phyloP scores from a whole-genome alignment of 2,329 filamentous ascomycete genomes.

The Aspergillus neoniger region DNA sequence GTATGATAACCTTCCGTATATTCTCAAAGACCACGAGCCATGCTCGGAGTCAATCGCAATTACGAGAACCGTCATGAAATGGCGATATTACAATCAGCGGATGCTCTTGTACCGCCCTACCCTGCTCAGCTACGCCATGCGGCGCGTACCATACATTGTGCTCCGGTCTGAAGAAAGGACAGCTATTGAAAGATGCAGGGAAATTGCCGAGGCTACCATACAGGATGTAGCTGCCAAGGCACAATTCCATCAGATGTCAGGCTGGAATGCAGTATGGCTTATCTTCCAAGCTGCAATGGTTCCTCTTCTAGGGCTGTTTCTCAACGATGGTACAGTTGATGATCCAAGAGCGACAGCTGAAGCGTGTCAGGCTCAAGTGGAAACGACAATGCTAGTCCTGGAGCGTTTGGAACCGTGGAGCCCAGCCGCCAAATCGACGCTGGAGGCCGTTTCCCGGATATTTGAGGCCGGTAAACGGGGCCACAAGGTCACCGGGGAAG shows the following conservation, averaged over 20 bases:
- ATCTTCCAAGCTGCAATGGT: constrained; percentile 80
- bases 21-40: constrained; percentile 64
- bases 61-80: constrained; percentile 74
- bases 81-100: constrained; percentile 77
- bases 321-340: constrained; percentile 48
- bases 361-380: constrained; percentile 57
- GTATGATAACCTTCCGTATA: constrained; percentile 70
- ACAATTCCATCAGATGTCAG: constrained; percentile 71
- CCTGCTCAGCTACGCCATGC: constrained; percentile 65
- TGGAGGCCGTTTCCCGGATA: constrained; percentile 65
- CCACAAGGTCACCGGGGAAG: constrained; percentile 20
- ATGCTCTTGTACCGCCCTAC: constrained; percentile 75
- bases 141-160: constrained; percentile 53
- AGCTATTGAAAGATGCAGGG: constrained; percentile 68
- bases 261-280: constrained; percentile 82
- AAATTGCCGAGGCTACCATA: constrained; percentile 70
- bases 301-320: constrained; percentile 71
- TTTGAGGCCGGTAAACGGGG: constrained; percentile 57
- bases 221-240: constrained; percentile 71
- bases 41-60: constrained; percentile 71
- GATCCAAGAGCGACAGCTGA: constrained; percentile 61
- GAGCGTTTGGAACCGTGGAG: constrained; percentile 65
- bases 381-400: constrained; percentile 43
- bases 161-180: constrained; percentile 63
- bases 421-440: constrained; percentile 61